A percentile compares a stretch with the other conserved stretches of the same genome.
phyloP scores from a whole-genome alignment of 352 stramenopile species.

The Peronospora farinosa region DNA sequence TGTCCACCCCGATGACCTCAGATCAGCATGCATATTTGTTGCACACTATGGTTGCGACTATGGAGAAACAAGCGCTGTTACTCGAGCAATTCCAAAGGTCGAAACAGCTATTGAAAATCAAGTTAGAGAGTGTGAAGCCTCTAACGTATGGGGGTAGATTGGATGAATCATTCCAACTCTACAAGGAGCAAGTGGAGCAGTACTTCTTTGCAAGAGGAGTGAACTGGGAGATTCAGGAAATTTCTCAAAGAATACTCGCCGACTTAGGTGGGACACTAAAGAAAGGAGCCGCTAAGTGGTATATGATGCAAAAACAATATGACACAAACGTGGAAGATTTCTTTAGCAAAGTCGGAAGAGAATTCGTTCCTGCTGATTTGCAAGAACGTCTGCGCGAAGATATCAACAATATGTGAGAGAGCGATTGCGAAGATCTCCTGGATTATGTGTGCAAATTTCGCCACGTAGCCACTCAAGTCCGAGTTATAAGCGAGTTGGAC shows the following conservation, averaged over 20 bases:
- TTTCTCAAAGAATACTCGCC: constrained; percentile 1
- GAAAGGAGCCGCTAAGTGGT: constrained; percentile 11
- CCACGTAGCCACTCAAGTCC: constrained; percentile 4
- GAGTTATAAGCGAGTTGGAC: constrained; percentile 5
- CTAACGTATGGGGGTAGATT: not conserved
- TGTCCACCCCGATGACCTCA: constrained; percentile 1
- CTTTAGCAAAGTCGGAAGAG: constrained; percentile 6
- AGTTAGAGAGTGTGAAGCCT: not conserved
- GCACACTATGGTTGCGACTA: constrained; percentile 1
- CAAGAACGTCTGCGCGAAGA: constrained; percentile 5
- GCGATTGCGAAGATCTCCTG: constrained; percentile 3
- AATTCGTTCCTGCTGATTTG: constrained; percentile 10
- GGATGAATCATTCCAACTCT: constrained; percentile 2
- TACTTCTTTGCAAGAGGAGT: constrained; percentile 15
- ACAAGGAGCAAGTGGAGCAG: constrained; percentile 10
- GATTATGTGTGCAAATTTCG: constrained; percentile 8
- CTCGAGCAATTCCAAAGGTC: not conserved
- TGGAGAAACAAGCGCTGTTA: not conserved
- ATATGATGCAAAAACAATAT: constrained; percentile 10
- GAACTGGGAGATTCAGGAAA: constrained; percentile 4
- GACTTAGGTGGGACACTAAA: constrained; percentile 8
- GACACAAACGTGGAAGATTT: constrained; percentile 11
- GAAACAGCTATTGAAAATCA: not conserved
- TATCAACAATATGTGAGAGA: constrained; percentile 6
- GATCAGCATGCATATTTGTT: constrained; percentile 2